Evolutionary conservation across 2,329 filamentous ascomycete genomes (phyloP).

Genomic region (Colletotrichum liaoningense): DNA sequence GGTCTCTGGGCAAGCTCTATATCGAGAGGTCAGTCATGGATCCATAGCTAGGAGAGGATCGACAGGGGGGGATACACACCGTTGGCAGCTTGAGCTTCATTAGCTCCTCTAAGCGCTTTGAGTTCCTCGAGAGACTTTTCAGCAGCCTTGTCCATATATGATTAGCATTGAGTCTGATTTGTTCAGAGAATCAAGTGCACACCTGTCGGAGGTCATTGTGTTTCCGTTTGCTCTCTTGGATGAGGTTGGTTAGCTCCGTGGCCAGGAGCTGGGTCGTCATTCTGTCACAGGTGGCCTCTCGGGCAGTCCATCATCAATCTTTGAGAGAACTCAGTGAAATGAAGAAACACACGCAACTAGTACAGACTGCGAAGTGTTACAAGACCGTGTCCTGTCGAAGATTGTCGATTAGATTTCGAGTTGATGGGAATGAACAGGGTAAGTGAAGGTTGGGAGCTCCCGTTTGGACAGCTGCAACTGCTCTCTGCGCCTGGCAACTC

Average conservation of each 20-base stretch:
- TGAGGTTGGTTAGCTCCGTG: slow-evolving; percentile 88
- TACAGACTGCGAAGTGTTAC: background rate
- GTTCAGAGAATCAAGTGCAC: slow-evolving; percentile 43
- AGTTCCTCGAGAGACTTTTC: slow-evolving; percentile 94
- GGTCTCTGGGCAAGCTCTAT: slow-evolving; percentile 84
- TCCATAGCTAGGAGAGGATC: slow-evolving; percentile 40
- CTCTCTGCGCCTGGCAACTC: background rate
- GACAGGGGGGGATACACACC: slow-evolving; percentile 56
- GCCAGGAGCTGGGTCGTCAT: slow-evolving; percentile 94
- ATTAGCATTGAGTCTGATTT: slow-evolving; percentile 13
- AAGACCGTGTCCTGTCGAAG: background rate
- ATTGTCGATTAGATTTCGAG: background rate
- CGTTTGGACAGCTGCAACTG: background rate
- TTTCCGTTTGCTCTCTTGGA: slow-evolving; percentile 96
- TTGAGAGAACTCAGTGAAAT: background rate
- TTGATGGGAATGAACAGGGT: slow-evolving; percentile 1
- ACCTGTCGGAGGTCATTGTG: slow-evolving; percentile 89
- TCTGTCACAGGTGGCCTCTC: slow-evolving; percentile 48
- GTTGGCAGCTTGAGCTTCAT: slow-evolving; percentile 80
- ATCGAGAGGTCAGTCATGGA: slow-evolving; percentile 30
- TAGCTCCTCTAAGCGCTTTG: slow-evolving; percentile 78
- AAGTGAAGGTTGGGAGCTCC: slow-evolving; percentile 9
- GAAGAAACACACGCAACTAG: background rate
- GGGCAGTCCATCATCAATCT: slow-evolving; percentile 28
- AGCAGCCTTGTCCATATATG: slow-evolving; percentile 71